Percentiles rank a stretch among this genome's conserved stretches.
phyloP scores from a whole-genome alignment of 768 basidiomycete genomes.

The Austroboletus eburneus region DNA sequence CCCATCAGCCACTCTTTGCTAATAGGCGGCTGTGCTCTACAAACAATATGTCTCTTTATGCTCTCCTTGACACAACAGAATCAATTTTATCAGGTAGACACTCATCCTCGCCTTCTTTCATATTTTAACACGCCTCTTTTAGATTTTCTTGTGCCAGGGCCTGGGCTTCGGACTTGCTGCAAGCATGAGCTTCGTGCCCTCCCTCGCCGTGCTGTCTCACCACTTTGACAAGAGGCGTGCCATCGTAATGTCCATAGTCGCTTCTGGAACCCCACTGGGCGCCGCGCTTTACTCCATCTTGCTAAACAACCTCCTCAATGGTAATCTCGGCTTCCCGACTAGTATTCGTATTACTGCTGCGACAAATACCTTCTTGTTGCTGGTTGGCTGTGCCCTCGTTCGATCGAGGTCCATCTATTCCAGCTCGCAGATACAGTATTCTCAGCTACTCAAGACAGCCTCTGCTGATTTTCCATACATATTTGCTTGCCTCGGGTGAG shows the following conservation, averaged over 20 bases:
- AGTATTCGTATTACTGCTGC: conserved; percentile 45
- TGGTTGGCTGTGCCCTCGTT: conserved; percentile 33
- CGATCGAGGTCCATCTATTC: conserved; percentile 36
- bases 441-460: conserved; percentile 15
- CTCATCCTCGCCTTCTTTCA: conserved; percentile 17
- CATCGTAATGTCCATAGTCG: conserved; percentile 39
- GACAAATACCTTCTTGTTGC: conserved; percentile 35
- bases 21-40: conserved; percentile 41
- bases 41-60: conserved; percentile 23
- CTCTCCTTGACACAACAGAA: conserved; percentile 37
- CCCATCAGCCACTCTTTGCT: conserved; percentile 38
- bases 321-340: conserved; percentile 34
- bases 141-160: conserved; percentile 36
- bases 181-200: conserved; percentile 37
- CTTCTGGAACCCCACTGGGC: conserved; percentile 34
- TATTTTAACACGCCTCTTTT: conserved; percentile 26
- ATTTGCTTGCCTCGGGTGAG: conserved; percentile 22
- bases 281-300: conserved; percentile 20
- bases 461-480: conserved; percentile 23
- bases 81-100: conserved; percentile 36
- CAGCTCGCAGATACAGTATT: conserved; percentile 9
- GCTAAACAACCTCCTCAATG: conserved; percentile 26
- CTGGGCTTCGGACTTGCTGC: conserved; percentile 45
- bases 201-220: conserved; percentile 42
- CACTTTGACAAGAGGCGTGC: conserved; percentile 40